Base-by-base conservation (phyloP, 1,284 basidiomycete species). In the Ganoderma sinense region DNA sequence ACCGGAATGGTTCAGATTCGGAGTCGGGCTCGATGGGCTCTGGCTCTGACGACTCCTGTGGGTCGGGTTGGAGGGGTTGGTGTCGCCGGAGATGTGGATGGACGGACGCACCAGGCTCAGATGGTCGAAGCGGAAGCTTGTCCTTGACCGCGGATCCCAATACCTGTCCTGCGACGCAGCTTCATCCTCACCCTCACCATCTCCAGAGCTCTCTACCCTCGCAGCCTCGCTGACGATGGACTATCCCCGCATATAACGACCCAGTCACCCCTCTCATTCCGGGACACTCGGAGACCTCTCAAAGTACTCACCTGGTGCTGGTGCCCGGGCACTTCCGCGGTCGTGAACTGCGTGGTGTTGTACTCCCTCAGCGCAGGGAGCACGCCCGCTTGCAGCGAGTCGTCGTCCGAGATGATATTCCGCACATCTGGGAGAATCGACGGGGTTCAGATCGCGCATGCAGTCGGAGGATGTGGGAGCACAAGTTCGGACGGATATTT, bases 371-470 rank as follows among this genome's bases (percentile, higher is more conserved):
- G 81, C 3, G 94, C 91, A 1, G 94, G 92, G 2, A 90, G 84
- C 55, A 97, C 88, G 67, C 92, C 92, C 11, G 86, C 84, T 79
- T 97, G 92, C 62, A 98, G 87, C 23, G 88, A 85, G 18, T 91
- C 89, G 78, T 98, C 95, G 81, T 97, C 92, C 55, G 88, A 88
- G 76, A 98, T 91, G 78, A 98, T 94, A 77, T 89, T 90, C 74
- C 95, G 92, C 62, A 98, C 89, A 84, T 97, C 97, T 96, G 80
- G 64, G 66, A n/a, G 39, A 64, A 64, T 67, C 70, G 68, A 65
- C 33, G 60, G 66, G 43, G 51, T 62, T 69, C 53, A 69, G 67
- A 45, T 68, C 62, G 23, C 33, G 58, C 51, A 39, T 5, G 33
- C 36, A 36, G 20, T 4, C 4, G n/a, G 36, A 60, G 13, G 59